Conservation (phyloP, 495 filamentous ascomycete species). For the Jackrogersella minutella region DNA sequence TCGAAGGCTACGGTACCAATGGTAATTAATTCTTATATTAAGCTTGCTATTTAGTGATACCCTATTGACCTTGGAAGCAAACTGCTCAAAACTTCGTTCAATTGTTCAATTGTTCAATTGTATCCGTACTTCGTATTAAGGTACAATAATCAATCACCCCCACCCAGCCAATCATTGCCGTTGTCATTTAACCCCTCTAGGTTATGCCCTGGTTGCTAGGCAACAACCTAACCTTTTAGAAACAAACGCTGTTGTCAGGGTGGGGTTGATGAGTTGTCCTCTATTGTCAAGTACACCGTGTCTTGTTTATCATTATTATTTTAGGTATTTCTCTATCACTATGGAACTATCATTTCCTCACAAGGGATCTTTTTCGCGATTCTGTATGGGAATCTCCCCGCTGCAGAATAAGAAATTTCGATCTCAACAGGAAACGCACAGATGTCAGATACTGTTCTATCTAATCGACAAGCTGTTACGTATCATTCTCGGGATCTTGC, state of each 20-base stretch:
- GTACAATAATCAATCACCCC: too few species aligned
- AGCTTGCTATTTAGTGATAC: not conserved
- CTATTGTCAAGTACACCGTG: conserved; percentile 2
- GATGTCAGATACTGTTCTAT: not conserved
- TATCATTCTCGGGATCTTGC: conserved; percentile 37
- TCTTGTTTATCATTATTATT: not conserved
- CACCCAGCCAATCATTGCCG: not conserved
- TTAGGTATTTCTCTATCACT: not conserved
- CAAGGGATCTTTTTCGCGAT: not conserved
- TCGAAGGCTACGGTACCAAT: conserved; percentile 10
- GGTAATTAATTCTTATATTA: conserved; percentile 7
- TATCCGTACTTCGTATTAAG: too few species aligned
- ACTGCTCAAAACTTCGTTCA: not conserved
- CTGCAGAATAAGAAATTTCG: not conserved
- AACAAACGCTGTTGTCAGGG: conserved; percentile 6
- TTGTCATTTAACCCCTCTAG: not conserved
- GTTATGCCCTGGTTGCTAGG: conserved; percentile 32
- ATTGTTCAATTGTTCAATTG: not conserved
- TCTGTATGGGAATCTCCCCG: not conserved
- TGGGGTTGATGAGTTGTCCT: conserved; percentile 33
- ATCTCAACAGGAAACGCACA: conserved; percentile 1
- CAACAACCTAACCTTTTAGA: conserved; percentile 20
- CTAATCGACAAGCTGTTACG: conserved; percentile 1
- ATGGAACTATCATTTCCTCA: not conserved
- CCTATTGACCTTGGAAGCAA: not conserved